Base-by-base conservation (phyloP, 257 asterid species). In the Handroanthus guayacan region DNA sequence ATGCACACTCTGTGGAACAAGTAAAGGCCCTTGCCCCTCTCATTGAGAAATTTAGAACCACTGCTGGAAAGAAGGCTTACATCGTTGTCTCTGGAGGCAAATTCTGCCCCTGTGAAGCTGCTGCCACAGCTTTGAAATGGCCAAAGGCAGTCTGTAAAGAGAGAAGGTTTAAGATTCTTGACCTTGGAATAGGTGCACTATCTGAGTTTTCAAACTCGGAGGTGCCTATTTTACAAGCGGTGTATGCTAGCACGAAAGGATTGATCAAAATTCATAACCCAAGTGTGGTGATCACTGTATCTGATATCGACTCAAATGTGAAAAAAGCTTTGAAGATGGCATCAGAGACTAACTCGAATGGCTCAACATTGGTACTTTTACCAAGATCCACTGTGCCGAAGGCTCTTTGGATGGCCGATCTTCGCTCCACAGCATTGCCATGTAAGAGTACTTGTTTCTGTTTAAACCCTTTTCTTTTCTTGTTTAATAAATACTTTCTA, bases 401-500 rank as follows among this genome's bases (percentile, higher is more conserved):
- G 80, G 94, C 85, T 74, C 90, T 95, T 1, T 95, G 99, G 99
- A 92, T 95, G 96, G 86, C 96, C 9, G 99, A 95, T 80, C 90
- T 95, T 56, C 95, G 97, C 44, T 72, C 99, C 47, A 86, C 96
- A 1, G 89, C 96, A 0, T 84, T 95, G 79, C 98, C 97, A 63
- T 84, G 99, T 95, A 88, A 81, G 92, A 2, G 7, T 64, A 41
- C 5, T 9, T 10, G 5, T 47, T 78, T 20, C 20, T 63, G 1
- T 41, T 8, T 41, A 41, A 41, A 41, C 45, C 45, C 45, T 8
- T 13, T 9, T 7, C 17, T 61, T 10, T 7, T 18, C 34, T 47
- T 9, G 4, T 36, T 14, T 67, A 3, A 36, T 54, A n/a, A 3
- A 43, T 54, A n/a, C 36, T 11, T 55, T 50, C 52, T 83, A 11